A percentile compares a stretch with the other conserved stretches of the same genome.
Conservation (phyloP, 176 grass and related monocot genomes). For the Chrysopogon serrulatus region DNA sequence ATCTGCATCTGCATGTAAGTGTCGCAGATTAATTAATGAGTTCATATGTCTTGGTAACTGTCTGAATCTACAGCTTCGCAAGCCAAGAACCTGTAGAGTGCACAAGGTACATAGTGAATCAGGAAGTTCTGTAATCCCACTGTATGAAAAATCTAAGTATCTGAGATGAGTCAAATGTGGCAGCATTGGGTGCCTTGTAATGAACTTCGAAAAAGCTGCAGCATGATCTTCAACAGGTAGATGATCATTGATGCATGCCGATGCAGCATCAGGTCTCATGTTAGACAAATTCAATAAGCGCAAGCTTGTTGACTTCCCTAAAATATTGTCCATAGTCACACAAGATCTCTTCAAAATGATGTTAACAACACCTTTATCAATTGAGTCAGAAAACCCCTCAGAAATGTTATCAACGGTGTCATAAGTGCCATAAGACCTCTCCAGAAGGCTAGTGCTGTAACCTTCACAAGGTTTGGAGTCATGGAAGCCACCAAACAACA, state of each 20-base stretch:
- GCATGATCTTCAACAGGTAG: not conserved
- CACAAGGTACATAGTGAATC: not conserved
- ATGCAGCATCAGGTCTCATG: not conserved
- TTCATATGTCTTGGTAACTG: slow-evolving; percentile 18
- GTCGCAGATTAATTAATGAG: slow-evolving; percentile 10
- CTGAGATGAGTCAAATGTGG: slow-evolving; percentile 24
- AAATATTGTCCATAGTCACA: not conserved
- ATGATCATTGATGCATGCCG: not conserved
- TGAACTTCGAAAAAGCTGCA: not conserved
- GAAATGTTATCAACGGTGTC: not conserved
- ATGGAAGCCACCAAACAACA: slow-evolving; percentile 5
- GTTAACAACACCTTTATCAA: not conserved
- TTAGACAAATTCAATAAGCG: slow-evolving; percentile 27
- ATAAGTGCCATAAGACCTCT: not conserved
- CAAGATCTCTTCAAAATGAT: slow-evolving; percentile 7
- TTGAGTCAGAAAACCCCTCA: not conserved
- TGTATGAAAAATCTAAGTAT: slow-evolving; percentile 39
- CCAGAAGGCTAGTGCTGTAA: not conserved
- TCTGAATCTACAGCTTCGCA: slow-evolving; percentile 2
- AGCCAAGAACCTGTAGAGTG: slow-evolving; percentile 37
- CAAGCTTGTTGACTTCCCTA: slow-evolving; percentile 7
- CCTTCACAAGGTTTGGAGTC: not conserved
- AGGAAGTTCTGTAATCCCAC: slow-evolving; percentile 17
- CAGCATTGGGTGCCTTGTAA: not conserved
- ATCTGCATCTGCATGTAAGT: slow-evolving; percentile 23